These are phyloP conservation scores for Penicillium subrubescens DNA, from an alignment of 495 filamentous ascomycete genomes.

Conservation along the genomic window DNA sequence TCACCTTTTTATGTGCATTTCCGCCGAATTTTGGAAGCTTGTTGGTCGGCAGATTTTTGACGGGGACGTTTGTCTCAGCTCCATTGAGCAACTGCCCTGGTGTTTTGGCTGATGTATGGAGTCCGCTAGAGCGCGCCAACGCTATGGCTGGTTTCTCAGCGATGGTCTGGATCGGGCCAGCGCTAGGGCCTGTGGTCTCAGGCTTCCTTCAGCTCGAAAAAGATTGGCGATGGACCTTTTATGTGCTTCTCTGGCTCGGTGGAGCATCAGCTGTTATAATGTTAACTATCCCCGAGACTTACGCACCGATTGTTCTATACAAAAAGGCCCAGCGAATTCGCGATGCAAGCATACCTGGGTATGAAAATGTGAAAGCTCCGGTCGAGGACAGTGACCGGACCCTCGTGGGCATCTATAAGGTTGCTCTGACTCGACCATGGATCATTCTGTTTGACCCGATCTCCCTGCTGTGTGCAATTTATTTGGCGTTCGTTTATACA, in stretches of 20 bases:
- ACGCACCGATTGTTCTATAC: constrained; percentile 28
- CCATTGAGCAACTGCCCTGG: constrained; percentile 52
- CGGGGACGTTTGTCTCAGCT: constrained; percentile 53
- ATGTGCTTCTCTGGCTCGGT: constrained; percentile 49
- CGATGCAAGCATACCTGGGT: constrained; percentile 37
- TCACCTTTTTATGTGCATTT: constrained; percentile 56
- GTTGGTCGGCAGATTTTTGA: constrained; percentile 52
- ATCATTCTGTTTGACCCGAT: constrained; percentile 48
- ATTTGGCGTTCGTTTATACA: constrained; percentile 54
- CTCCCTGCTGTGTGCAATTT: constrained; percentile 50
- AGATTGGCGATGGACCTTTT: constrained; percentile 53
- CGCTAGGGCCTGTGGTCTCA: constrained; percentile 39
- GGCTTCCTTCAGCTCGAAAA: constrained; percentile 49
- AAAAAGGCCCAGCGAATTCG: constrained; percentile 42
- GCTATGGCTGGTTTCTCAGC: constrained; percentile 52
- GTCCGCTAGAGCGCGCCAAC: constrained; percentile 51
- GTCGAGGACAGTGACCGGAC: constrained; percentile 42
- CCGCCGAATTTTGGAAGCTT: constrained; percentile 52
- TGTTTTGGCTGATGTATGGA: constrained; percentile 57
- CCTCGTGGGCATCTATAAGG: constrained; percentile 48
- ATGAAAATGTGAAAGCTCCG: constrained; percentile 48
- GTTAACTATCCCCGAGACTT: constrained; percentile 48
- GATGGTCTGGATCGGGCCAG: constrained; percentile 39
- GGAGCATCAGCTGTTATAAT: constrained; percentile 40
- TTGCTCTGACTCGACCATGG: constrained; percentile 53